phyloP scores from a whole-genome alignment of 1,139 yeast genomes.

The Nakaseomyces kungkrabaensis region DNA sequence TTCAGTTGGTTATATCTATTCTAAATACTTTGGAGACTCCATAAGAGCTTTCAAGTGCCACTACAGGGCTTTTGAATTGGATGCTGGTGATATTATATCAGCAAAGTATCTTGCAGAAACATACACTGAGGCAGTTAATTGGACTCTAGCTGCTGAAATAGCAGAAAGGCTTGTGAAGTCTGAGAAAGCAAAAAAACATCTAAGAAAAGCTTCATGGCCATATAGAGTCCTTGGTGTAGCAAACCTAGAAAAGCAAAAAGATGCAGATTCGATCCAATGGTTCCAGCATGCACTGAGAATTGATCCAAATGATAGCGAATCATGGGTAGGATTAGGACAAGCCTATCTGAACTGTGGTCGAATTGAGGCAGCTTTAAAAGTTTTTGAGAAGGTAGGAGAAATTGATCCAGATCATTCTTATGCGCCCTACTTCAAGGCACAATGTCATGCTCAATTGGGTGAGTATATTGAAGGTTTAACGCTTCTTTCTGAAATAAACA shows the following conservation, averaged over 20 bases:
- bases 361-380: conserved; percentile 76
- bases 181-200: conserved; percentile 45
- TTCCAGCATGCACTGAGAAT: conserved; percentile 78
- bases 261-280: conserved; percentile 74
- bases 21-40: conserved; percentile 46
- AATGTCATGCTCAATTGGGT: conserved; percentile 44
- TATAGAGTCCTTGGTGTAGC: conserved; percentile 77
- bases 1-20: conserved; percentile 63
- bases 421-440: conserved; percentile 58
- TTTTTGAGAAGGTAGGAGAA: conserved; percentile 55
- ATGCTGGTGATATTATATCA: conserved; percentile 63
- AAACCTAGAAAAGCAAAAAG: conserved; percentile 61
- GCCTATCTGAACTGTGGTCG: conserved; percentile 82
- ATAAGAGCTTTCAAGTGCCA: conserved; percentile 77
- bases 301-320: conserved; percentile 53
- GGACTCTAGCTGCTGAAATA: conserved; percentile 77
- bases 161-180: conserved; percentile 56
- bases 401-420: conserved; percentile 48
- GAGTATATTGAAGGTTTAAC: conserved; percentile 40
- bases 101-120: conserved; percentile 64
- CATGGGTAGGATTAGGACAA: conserved; percentile 94
- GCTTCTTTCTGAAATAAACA: conserved; percentile 37
- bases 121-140: conserved; percentile 57
- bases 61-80: conserved; percentile 81
- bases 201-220: conserved; percentile 61